Conservation (phyloP, 495 filamentous ascomycete species). For the Neurospora sp. region DNA sequence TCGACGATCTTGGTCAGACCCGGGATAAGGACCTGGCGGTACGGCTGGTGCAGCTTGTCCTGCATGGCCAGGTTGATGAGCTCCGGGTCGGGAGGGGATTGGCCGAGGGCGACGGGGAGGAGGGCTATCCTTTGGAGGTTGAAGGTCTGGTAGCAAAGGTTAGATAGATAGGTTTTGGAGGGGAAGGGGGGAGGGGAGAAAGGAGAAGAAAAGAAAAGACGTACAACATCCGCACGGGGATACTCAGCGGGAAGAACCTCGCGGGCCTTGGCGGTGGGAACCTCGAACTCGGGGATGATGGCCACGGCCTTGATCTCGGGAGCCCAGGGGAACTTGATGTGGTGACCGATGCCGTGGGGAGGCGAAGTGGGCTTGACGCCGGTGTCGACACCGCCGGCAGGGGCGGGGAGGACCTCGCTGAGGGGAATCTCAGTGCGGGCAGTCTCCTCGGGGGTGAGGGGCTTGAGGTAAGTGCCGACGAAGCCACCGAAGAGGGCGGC, state of each 20-base stretch:
- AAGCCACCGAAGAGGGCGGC: conserved; percentile 95
- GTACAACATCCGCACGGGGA: conserved; percentile 64
- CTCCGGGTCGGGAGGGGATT: conserved; percentile 80
- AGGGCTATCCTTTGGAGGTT: conserved; percentile 88
- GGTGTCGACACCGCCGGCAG: conserved; percentile 80
- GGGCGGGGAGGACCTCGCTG: conserved; percentile 80
- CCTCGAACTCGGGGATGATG: conserved; percentile 90
- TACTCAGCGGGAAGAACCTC: conserved; percentile 71
- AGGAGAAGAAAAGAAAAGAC: conserved; percentile 13
- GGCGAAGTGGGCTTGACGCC: conserved; percentile 74
- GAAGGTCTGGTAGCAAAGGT: conserved; percentile 51
- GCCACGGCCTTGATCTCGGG: conserved; percentile 89
- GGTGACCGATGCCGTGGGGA: conserved; percentile 84
- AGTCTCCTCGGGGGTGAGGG: conserved; percentile 74
- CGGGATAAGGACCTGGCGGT: conserved; percentile 79
- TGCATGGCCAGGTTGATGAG: conserved; percentile 96
- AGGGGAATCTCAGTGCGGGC: conserved; percentile 87
- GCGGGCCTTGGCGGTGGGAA: conserved; percentile 78
- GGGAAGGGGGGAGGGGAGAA: background rate
- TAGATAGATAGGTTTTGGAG: no score
- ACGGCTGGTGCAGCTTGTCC: conserved; percentile 93
- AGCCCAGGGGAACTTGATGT: conserved; percentile 84
- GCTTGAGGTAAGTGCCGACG: conserved; percentile 88
- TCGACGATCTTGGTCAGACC: conserved; percentile 83
- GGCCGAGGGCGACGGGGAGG: conserved; percentile 73